Base-by-base conservation (phyloP, 2,329 filamentous ascomycete species). In the Talaromyces marneffei region DNA sequence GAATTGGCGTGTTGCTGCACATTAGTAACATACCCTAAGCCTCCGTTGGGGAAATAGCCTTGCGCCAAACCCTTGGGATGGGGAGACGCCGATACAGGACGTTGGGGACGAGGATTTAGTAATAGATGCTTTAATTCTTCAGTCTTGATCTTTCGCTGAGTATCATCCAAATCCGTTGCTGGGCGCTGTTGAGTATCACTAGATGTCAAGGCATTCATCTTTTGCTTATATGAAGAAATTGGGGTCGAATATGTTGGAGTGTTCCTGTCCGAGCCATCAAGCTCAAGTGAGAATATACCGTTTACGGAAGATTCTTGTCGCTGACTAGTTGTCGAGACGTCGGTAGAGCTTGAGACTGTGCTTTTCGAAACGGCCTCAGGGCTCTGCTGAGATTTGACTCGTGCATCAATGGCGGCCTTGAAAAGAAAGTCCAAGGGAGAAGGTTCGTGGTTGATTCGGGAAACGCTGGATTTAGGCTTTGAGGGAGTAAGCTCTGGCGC, bases 371-470 rank as follows among this genome's bases (percentile, higher is more conserved):
- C 69, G 20, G 66, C 66, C 66, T 66, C 77, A 62, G 68, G 76
- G 66, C 67, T 81, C 65, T 80, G 79, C 57, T 78, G 74, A 16
- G 81, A 79, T 66, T 82, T 85, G 62, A 82, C 90, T 63, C 75
- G 74, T 23, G 77, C 74, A 64, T 90, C 88, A 55, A 89, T 85
- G 67, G 96, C 90, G 35, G 91, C 92, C 64, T 88, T 88, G 79
- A 97, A 97, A 71, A 97, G 88, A 65, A 96, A 83, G 69, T 97
- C 92, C 4, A 97, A 80, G 0, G 92, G 92, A 10, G 92, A 95
- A 64, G 90, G 85, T 62, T 73, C 65, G 18, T 66, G 66, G 23
- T 86, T 78, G 60, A 80, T 73, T n/a, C 67, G 66, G 70, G 66
- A 70, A 63, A 60, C 74, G 62, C 67, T 75, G 65, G 70, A 74